These are phyloP conservation scores for Hemileccinum rubropunctum DNA, from an alignment of 768 basidiomycete genomes.

Conservation along the genomic window DNA sequence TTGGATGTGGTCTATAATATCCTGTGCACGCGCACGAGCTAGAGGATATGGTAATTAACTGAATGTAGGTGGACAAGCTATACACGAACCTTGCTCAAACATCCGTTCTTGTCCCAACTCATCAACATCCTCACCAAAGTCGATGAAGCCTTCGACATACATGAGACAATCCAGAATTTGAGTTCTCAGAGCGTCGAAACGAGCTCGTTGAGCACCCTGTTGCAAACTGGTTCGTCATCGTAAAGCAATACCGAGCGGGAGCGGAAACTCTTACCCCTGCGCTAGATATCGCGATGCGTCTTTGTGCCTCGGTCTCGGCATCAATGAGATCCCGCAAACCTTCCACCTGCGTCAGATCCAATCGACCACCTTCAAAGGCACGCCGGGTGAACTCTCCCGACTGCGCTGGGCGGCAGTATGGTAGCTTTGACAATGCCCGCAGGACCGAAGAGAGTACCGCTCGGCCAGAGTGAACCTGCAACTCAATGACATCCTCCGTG, in stretches of 20 bases:
- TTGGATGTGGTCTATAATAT: conserved; percentile 51
- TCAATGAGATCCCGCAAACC: conserved; percentile 85
- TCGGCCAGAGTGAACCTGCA: conserved; percentile 85
- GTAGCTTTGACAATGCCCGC: conserved; percentile 55
- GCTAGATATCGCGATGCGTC: conserved; percentile 66
- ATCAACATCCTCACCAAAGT: conserved; percentile 86
- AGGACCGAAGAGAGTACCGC: conserved; percentile 76
- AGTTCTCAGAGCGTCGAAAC: conserved; percentile 61
- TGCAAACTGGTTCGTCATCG: background rate
- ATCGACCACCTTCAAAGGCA: conserved; percentile 74
- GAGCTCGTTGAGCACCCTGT: conserved; percentile 63
- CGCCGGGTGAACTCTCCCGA: conserved; percentile 88
- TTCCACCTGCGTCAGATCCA: conserved; percentile 89
- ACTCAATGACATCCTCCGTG: conserved; percentile 75
- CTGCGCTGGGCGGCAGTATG: conserved; percentile 72
- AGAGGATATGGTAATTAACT: background rate
- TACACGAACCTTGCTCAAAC: conserved; percentile 58
- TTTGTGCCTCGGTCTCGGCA: conserved; percentile 82
- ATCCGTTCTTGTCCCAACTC: conserved; percentile 79
- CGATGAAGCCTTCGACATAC: conserved; percentile 83
- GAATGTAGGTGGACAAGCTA: background rate
- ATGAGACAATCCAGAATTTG: conserved; percentile 73
- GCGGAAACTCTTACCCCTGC: conserved; percentile 53
- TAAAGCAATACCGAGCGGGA: background rate
- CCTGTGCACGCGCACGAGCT: conserved; percentile 54